A percentile compares a stretch with the other conserved stretches of the same genome.
Conservation (phyloP, 2,329 filamentous ascomycete species). For the Colletotrichum abscissum region DNA sequence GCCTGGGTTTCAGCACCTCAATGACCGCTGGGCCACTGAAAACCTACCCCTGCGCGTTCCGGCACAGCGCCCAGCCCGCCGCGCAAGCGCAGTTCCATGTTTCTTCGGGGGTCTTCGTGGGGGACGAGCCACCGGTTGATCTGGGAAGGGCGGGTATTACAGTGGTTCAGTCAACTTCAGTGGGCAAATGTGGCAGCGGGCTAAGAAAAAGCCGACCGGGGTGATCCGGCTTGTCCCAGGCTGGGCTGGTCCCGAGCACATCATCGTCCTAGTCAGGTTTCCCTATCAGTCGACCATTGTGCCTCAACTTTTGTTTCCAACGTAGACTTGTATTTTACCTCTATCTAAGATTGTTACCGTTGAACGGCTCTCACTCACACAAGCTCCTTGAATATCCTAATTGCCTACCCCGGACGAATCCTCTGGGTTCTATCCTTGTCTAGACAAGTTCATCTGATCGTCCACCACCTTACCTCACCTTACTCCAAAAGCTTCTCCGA, state of each 20-base stretch:
- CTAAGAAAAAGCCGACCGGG: constrained; percentile 12
- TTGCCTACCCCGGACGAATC: background rate
- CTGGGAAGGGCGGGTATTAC: background rate
- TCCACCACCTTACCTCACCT: background rate
- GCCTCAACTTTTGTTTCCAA: constrained; percentile 1
- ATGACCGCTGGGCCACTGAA: constrained; percentile 8
- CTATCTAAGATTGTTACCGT: background rate
- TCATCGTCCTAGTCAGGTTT: constrained; percentile 27
- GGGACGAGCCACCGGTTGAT: background rate
- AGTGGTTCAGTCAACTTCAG: background rate
- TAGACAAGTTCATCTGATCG: constrained; percentile 1
- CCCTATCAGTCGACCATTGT: constrained; percentile 20
- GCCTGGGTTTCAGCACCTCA: constrained; percentile 20
- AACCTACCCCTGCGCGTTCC: constrained; percentile 15
- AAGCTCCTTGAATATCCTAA: background rate
- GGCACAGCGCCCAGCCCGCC: constrained; percentile 27
- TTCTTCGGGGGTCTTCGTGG: background rate
- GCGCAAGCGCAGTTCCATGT: constrained; percentile 10
- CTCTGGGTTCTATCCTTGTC: background rate
- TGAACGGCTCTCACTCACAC: background rate
- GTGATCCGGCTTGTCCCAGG: constrained; percentile 30
- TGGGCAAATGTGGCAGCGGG: background rate
- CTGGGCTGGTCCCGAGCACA: constrained; percentile 30
- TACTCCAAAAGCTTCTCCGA: constrained; percentile 23
- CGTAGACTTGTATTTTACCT: background rate